A percentile compares a stretch with the other conserved stretches of the same genome.
These are phyloP conservation scores for Colletotrichum sp. DNA, from an alignment of 2,329 filamentous ascomycete species.

Conservation along the genomic window DNA sequence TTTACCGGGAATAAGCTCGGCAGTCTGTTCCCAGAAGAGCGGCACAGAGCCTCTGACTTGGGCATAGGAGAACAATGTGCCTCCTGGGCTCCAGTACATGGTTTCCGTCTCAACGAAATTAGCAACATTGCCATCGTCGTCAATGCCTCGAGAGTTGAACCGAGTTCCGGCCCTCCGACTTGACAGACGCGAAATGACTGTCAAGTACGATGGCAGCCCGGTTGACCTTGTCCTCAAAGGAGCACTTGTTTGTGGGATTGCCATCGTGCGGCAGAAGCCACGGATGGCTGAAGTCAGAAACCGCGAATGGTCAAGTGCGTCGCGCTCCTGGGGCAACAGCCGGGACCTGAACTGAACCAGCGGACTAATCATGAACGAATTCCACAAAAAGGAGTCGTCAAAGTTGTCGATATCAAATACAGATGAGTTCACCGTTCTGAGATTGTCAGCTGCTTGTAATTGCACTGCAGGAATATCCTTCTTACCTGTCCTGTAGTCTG, in stretches of 20 bases:
- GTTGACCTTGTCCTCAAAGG: slow-evolving; percentile 70
- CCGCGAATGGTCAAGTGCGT: slow-evolving; percentile 81
- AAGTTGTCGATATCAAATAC: slow-evolving; percentile 92
- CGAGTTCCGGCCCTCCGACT: slow-evolving; percentile 90
- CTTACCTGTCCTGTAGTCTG: slow-evolving; percentile 83
- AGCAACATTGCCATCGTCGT: slow-evolving; percentile 95
- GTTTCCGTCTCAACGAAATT: slow-evolving; percentile 99
- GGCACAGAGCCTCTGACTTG: slow-evolving; percentile 94
- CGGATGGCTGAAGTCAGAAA: slow-evolving; percentile 94
- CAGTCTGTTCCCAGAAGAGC: slow-evolving; percentile 94
- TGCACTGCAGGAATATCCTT: not conserved
- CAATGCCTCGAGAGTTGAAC: slow-evolving; percentile 96
- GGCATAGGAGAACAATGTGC: slow-evolving; percentile 87
- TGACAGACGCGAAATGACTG: slow-evolving; percentile 89
- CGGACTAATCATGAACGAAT: slow-evolving; percentile 97
- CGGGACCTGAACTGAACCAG: slow-evolving; percentile 87
- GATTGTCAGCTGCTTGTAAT: slow-evolving; percentile 21
- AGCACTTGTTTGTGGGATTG: slow-evolving; percentile 77
- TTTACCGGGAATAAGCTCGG: slow-evolving; percentile 86
- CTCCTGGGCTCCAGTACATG: slow-evolving; percentile 82
- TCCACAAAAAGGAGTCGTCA: slow-evolving; percentile 94
- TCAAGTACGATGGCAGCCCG: slow-evolving; percentile 82
- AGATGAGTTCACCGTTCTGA: slow-evolving; percentile 73
- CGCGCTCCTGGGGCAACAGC: slow-evolving; percentile 75
- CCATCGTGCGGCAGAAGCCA: slow-evolving; percentile 88